These are phyloP conservation scores for Phytophthora pisi DNA, from an alignment of 352 stramenopile species.

Conservation along the genomic window DNA sequence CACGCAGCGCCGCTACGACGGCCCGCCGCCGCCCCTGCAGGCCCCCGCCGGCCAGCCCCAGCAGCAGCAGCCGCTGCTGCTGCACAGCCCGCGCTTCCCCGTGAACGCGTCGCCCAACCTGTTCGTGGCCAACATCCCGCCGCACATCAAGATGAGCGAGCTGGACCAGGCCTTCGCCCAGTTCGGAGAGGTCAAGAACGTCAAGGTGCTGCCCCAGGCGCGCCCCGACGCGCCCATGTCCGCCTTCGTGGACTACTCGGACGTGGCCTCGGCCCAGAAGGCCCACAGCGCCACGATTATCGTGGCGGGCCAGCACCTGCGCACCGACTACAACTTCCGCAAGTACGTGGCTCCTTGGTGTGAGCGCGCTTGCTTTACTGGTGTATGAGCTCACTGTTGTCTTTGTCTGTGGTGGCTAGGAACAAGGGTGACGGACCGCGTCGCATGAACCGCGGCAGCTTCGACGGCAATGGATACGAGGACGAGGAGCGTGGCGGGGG, in stretches of 20 bases:
- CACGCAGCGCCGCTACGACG: constrained; percentile 36
- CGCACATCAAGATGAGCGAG: constrained; percentile 66
- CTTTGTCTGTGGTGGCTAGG: constrained; percentile 10
- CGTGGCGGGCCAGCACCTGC: constrained; percentile 47
- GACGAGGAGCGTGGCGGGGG: constrained; percentile 15
- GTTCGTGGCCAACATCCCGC: constrained; percentile 71
- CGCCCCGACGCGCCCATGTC: constrained; percentile 57
- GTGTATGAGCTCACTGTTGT: not conserved
- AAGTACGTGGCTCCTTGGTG: constrained; percentile 26
- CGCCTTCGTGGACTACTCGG: constrained; percentile 67
- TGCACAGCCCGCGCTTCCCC: constrained; percentile 25
- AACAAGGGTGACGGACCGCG: constrained; percentile 32
- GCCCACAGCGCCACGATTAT: constrained; percentile 50
- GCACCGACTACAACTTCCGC: constrained; percentile 66
- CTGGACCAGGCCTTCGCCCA: constrained; percentile 60
- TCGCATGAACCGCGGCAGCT: constrained; percentile 23
- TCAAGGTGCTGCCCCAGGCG: constrained; percentile 62
- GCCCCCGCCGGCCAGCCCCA: constrained; percentile 1
- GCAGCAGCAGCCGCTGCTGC: constrained; percentile 7
- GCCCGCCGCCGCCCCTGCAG: constrained; percentile 20
- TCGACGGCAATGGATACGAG: constrained; percentile 26
- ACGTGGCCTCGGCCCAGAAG: constrained; percentile 46
- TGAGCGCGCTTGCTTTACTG: no score
- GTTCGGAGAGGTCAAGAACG: constrained; percentile 66
- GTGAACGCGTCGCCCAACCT: constrained; percentile 47